A percentile compares a stretch with the other conserved stretches of the same genome.
These are phyloP conservation scores for Phoenix dactylifera DNA, from an alignment of 176 grass and related monocot genomes.

Conservation along the genomic window DNA sequence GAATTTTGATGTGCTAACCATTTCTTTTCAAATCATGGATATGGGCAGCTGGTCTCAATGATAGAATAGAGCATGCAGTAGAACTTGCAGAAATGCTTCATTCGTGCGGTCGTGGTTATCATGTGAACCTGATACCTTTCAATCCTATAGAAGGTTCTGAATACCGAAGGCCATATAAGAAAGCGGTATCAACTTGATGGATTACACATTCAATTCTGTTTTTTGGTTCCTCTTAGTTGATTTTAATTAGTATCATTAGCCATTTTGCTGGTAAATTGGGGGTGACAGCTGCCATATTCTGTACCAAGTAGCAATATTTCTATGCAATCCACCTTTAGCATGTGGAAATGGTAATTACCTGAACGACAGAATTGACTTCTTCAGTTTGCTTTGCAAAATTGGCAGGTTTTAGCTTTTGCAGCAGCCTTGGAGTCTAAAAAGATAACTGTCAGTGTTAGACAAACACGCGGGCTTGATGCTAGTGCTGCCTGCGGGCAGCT, in stretches of 20 bases:
- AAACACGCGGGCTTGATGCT: slow-evolving; percentile 83
- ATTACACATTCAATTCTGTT: neutral
- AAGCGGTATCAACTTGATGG: slow-evolving; percentile 40
- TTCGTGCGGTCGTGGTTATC: slow-evolving; percentile 60
- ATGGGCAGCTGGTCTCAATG: slow-evolving; percentile 69
- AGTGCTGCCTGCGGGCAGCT: slow-evolving; percentile 93
- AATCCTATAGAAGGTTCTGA: slow-evolving; percentile 90
- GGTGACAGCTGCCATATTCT: too few relatives aligned
- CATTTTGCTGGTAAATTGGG: too few relatives aligned
- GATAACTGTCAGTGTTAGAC: slow-evolving; percentile 73
- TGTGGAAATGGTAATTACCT: too few relatives aligned
- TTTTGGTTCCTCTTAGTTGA: too few relatives aligned
- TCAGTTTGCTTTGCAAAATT: neutral
- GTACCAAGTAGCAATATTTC: too few relatives aligned
- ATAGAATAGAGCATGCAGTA: slow-evolving; percentile 54
- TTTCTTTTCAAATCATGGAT: slow-evolving; percentile 1
- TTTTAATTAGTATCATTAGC: too few relatives aligned
- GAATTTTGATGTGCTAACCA: neutral
- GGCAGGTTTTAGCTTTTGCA: slow-evolving; percentile 61
- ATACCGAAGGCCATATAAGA: slow-evolving; percentile 89
- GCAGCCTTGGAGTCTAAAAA: slow-evolving; percentile 56
- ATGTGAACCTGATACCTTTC: slow-evolving; percentile 93
- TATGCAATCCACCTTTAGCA: too few relatives aligned
- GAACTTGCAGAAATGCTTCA: slow-evolving; percentile 63
- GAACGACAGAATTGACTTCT: neutral